Evolutionary conservation across 257 asterid species (phyloP).

Genomic region (Solanum okadae): DNA sequence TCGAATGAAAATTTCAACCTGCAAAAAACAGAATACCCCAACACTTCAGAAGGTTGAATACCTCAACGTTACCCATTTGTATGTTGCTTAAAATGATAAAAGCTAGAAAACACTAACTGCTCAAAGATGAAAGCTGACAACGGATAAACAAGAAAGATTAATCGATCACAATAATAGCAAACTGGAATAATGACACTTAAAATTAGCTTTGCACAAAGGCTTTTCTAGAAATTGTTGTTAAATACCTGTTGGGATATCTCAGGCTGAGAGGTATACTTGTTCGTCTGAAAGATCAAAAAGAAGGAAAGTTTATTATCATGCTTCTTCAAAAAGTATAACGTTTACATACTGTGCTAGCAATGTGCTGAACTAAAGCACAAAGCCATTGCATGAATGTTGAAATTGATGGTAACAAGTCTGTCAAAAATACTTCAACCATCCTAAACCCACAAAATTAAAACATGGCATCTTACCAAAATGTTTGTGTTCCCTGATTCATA

Average conservation of each 20-base stretch:
- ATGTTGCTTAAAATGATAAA: neutral
- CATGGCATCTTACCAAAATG: slow-evolving; percentile 46
- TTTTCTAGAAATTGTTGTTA: neutral
- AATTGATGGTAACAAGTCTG: neutral
- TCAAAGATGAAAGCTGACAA: neutral
- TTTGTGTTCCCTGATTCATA: slow-evolving; percentile 94
- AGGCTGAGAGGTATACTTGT: slow-evolving; percentile 58
- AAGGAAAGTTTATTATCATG: neutral
- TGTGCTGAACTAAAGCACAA: neutral
- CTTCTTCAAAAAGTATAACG: neutral
- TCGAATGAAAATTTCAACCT: slow-evolving; percentile 76
- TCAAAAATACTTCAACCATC: neutral
- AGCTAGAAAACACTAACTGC: neutral
- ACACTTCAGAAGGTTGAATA: neutral
- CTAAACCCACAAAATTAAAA: neutral
- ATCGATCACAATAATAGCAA: neutral
- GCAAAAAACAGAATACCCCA: slow-evolving; percentile 2
- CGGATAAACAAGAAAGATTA: neutral
- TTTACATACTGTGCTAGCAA: neutral
- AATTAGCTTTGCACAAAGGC: neutral
- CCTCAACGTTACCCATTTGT: neutral
- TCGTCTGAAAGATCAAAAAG: slow-evolving; percentile 38
- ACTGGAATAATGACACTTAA: neutral
- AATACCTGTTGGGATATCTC: slow-evolving; percentile 86
- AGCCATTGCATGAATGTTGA: neutral